Percentiles rank a stretch among this genome's conserved stretches.
These are phyloP conservation scores for Raddia distichophylla DNA, from an alignment of 176 grass and related monocot genomes.

Conservation along the genomic window DNA sequence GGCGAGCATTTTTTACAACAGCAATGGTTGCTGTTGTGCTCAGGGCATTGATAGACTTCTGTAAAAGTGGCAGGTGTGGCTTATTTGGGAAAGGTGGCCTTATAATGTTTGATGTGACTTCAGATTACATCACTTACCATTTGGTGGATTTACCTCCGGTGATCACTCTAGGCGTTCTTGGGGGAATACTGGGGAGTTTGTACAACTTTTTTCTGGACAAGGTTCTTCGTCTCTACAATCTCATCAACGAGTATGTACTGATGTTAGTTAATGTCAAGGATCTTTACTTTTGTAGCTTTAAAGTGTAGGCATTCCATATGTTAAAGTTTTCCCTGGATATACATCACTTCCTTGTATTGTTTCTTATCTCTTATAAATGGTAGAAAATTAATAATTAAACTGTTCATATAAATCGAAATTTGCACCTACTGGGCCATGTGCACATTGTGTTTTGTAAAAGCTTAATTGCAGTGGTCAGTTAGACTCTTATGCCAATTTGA, in stretches of 20 bases:
- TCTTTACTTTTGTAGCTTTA: slow-evolving; percentile 21
- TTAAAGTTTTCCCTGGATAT: slow-evolving; percentile 10
- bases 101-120: slow-evolving; percentile 98
- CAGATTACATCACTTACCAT: slow-evolving; percentile 62
- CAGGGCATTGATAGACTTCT: slow-evolving; percentile 83
- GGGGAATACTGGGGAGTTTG: slow-evolving; percentile 83
- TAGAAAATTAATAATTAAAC: not conserved
- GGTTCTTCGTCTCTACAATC: slow-evolving; percentile 78
- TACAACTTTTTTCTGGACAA: slow-evolving; percentile 81
- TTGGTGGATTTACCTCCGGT: slow-evolving; percentile 68
- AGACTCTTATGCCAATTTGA: not conserved
- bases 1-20: slow-evolving; percentile 95
- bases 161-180: slow-evolving; percentile 73
- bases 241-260: slow-evolving; percentile 73
- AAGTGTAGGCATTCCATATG: not conserved
- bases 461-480: slow-evolving; percentile 8
- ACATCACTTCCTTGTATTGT: slow-evolving; percentile 12
- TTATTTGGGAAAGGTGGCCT: slow-evolving; percentile 96
- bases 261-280: slow-evolving; percentile 22
- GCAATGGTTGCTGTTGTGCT: slow-evolving; percentile 83
- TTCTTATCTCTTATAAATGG: not conserved
- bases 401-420: not conserved
- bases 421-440: slow-evolving; percentile 12
- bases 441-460: not conserved
- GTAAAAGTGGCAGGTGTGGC: slow-evolving; percentile 80